Conservation (phyloP, 768 basidiomycete genomes). For the Lactarius psammicola region DNA sequence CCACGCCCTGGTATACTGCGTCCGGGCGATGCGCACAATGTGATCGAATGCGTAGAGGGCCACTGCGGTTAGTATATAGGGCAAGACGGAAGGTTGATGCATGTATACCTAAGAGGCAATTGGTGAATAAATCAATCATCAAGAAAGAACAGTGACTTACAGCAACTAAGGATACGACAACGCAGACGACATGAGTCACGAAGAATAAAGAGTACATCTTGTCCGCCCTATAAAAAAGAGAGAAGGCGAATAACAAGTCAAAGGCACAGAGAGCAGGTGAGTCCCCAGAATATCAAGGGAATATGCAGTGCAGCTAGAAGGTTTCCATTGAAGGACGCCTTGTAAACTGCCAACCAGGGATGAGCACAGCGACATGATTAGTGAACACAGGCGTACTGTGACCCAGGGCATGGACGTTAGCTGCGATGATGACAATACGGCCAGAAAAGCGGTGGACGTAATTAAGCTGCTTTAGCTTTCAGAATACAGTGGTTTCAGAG, state of each 20-base stretch:
- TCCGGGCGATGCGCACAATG: slow-evolving; percentile 45
- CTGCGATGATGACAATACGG: slow-evolving; percentile 40
- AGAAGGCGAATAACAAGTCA: slow-evolving; percentile 41
- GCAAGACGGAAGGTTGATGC: slow-evolving; percentile 33
- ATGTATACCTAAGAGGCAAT: slow-evolving; percentile 27
- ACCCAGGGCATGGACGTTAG: slow-evolving; percentile 44
- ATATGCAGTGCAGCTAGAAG: not conserved
- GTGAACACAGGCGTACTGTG: slow-evolving; percentile 36
- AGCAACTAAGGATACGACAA: slow-evolving; percentile 40
- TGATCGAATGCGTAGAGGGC: slow-evolving; percentile 48
- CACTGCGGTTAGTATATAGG: slow-evolving; percentile 43
- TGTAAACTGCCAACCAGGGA: slow-evolving; percentile 7
- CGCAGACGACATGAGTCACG: slow-evolving; percentile 42
- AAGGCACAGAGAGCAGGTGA: slow-evolving; percentile 39
- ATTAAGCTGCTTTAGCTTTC: slow-evolving; percentile 41
- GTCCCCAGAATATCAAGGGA: slow-evolving; percentile 30
- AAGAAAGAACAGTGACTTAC: slow-evolving; percentile 22
- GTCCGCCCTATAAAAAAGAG: slow-evolving; percentile 42
- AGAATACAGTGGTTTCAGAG: not conserved
- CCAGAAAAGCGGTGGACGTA: slow-evolving; percentile 57
- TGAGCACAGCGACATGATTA: not conserved
- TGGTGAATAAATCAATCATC: not conserved
- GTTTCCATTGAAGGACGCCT: slow-evolving; percentile 4
- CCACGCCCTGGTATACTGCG: slow-evolving; percentile 44
- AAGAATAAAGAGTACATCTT: slow-evolving; percentile 47